Evolutionary conservation across 352 stramenopile species (phyloP), one percentile per base, ranked within the genome.

Genomic region (Globisporangium solare): DNA sequence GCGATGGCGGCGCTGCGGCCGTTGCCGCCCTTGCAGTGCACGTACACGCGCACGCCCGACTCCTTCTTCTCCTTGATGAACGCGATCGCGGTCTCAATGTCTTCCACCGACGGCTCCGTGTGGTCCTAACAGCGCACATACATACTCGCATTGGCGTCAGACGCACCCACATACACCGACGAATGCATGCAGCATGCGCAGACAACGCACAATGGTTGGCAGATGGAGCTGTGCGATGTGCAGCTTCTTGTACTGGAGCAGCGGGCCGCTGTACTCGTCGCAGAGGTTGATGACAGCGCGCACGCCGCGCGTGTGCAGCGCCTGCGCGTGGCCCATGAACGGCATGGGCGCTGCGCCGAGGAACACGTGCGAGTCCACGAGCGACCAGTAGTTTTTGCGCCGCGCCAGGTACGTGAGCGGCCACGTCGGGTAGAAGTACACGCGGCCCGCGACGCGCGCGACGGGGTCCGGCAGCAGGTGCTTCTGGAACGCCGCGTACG

Each of bases 1-100:
- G 86, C 92, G 51, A 95, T 83, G 1, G 94, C 91, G 24, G 90
- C 94, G 31, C 80, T 97, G 50, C 96, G 82, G n/a, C 96, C 96
- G 61, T 97, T 95, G 37, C 96, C 96, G 37, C 91, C 89, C 71
- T 97, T 97, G 78, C 96, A 99, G 66, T 98, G 96, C 47, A 99
- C 92, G 60, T 98, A 98, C n/a, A 98, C 95, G 31, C 84, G 74
- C 37, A 90, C 88, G 21, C 92, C 93, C 52, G 71, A 68, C 22
- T 80, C 63, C 43, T 89, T 74, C 61, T 98, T 88, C 50, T 93
- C 71, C 58, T 90, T 47, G 59, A 98, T 97, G 57, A 98, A 98
- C 14, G 75, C 69, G 31, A 98, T 84, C 8, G 86, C 88, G 10
- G 67, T 67, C 56, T 89, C 61, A 21, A 97, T 60, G 41, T 84